Evolutionary conservation across 2,329 filamentous ascomycete genomes (phyloP).

Genomic region (Trichoderma semiorbis): DNA sequence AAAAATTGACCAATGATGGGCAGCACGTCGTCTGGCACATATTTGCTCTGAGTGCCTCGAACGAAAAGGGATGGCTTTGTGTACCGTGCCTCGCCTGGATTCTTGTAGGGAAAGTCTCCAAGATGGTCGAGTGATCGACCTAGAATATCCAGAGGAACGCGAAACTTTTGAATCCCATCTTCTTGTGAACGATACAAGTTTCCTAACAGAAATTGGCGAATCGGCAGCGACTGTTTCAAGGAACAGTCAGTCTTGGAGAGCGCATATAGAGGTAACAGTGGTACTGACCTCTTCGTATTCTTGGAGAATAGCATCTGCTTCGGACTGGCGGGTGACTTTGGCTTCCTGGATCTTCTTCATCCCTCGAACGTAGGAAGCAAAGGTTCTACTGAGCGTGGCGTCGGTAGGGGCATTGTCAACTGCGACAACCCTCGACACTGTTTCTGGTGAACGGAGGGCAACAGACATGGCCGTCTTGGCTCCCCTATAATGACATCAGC

Average conservation of each 20-base stretch:
- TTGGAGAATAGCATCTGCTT: slow-evolving; percentile 76
- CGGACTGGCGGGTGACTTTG: slow-evolving; percentile 63
- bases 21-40: slow-evolving; percentile 75
- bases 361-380: slow-evolving; percentile 74
- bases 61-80: slow-evolving; percentile 78
- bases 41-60: slow-evolving; percentile 70
- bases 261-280: background rate
- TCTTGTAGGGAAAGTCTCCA: slow-evolving; percentile 83
- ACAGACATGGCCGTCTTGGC: slow-evolving; percentile 91
- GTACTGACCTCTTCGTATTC: slow-evolving; percentile 63
- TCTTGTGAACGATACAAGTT: slow-evolving; percentile 64
- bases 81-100: slow-evolving; percentile 66
- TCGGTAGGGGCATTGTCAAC: slow-evolving; percentile 93
- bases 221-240: slow-evolving; percentile 52
- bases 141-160: slow-evolving; percentile 73
- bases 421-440: slow-evolving; percentile 68
- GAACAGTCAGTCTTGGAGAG: background rate
- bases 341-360: slow-evolving; percentile 79
- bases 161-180: slow-evolving; percentile 63
- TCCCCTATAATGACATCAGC: slow-evolving; percentile 52
- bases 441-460: slow-evolving; percentile 65
- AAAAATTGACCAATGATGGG: slow-evolving; percentile 82
- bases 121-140: slow-evolving; percentile 66
- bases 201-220: slow-evolving; percentile 88
- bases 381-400: slow-evolving; percentile 68